Conservation (phyloP, 1,284 basidiomycete genomes). For the Cutaneotrichosporon daszewskae region DNA sequence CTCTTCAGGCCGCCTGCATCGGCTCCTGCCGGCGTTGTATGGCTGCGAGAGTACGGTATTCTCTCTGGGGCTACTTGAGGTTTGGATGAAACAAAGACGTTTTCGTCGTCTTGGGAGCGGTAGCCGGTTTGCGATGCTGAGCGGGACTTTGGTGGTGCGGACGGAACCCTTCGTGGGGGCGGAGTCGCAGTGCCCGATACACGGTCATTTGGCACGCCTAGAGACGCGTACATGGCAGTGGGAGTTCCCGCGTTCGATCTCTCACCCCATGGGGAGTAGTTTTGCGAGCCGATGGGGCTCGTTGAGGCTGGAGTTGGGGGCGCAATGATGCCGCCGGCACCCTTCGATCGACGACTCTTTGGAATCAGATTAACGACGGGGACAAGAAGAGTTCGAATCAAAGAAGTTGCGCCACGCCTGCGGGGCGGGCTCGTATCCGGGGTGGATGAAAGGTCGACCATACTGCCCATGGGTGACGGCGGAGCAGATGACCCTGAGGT, state of each 20-base stretch:
- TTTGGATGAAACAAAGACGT: too few relatives aligned
- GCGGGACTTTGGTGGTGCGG: conserved; percentile 2
- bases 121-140: not conserved
- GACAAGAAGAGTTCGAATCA: conserved; percentile 61
- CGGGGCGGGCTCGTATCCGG: conserved; percentile 3
- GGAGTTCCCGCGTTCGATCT: not conserved
- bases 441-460: conserved; percentile 28
- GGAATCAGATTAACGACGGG: conserved; percentile 43
- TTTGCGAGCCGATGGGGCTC: conserved; percentile 28
- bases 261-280: conserved; percentile 11
- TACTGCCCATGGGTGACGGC: conserved; percentile 20
- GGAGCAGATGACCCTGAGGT: conserved; percentile 60
- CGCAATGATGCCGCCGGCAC: conserved; percentile 58
- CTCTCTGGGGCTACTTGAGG: not conserved
- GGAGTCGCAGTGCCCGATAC: not conserved
- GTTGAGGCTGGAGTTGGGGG: conserved; percentile 50
- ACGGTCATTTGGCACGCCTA: not conserved
- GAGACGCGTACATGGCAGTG: not conserved
- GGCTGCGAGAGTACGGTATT: not conserved
- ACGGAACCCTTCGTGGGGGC: not conserved
- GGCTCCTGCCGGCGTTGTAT: not conserved
- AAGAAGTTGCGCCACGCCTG: conserved; percentile 50
- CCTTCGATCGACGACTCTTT: conserved; percentile 24
- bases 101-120: not conserved
- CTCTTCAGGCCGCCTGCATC: not conserved